Conservation (phyloP, 177 flowering plant species). For the Vitis hybrid region DNA sequence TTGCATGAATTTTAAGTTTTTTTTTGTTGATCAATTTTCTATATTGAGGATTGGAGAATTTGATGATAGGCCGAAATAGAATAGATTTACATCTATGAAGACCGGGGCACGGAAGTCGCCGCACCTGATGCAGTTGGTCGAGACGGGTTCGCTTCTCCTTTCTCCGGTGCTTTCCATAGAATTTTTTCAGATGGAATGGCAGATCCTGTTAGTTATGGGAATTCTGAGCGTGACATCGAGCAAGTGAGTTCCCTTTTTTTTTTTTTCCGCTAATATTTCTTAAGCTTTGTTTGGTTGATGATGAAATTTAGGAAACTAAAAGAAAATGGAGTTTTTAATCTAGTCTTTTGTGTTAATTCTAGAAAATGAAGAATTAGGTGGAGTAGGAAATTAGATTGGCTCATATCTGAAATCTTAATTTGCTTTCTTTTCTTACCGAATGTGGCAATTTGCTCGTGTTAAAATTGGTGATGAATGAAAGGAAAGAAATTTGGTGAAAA, state of each 20-base stretch:
- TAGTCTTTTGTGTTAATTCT: too few species aligned
- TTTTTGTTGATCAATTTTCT: background rate
- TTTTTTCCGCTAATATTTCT: background rate
- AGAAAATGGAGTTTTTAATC: background rate
- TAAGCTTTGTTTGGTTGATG: background rate
- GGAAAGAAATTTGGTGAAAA: too few species aligned
- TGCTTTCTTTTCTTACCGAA: background rate
- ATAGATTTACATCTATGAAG: slow-evolving; percentile 59
- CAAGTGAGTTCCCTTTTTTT: slow-evolving; percentile 43
- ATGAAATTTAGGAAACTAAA: background rate
- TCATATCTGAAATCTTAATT: background rate
- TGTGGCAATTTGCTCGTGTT: too few species aligned
- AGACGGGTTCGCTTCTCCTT: slow-evolving; percentile 23
- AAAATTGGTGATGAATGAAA: too few species aligned
- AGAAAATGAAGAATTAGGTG: too few species aligned
- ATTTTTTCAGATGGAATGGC: slow-evolving; percentile 93
- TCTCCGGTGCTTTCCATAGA: slow-evolving; percentile 28
- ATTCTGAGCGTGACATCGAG: slow-evolving; percentile 70
- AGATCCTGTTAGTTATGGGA: slow-evolving; percentile 71
- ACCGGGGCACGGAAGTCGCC: slow-evolving; percentile 37
- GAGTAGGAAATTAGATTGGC: too few species aligned
- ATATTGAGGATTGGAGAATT: slow-evolving; percentile 10
- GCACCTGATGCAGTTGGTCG: slow-evolving; percentile 44
- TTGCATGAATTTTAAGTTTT: background rate
- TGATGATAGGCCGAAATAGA: slow-evolving; percentile 42